Conservation (phyloP, 768 basidiomycete genomes). For the Pulveroboletus ravenelii region DNA sequence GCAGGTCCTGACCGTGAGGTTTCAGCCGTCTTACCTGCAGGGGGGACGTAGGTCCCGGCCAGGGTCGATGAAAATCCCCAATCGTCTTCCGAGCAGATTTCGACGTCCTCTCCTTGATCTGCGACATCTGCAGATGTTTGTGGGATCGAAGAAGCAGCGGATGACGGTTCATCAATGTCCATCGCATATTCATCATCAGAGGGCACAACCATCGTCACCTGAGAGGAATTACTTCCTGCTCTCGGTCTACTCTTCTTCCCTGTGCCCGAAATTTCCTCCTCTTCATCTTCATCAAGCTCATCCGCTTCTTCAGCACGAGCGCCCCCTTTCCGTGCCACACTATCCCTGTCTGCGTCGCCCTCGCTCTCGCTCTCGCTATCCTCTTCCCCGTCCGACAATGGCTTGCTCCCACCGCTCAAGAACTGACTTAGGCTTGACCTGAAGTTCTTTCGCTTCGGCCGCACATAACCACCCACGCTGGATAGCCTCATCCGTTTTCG, state of each 20-base stretch:
- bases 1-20: background rate
- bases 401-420: constrained; percentile 43
- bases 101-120: constrained; percentile 1
- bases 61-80: constrained; percentile 26
- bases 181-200: constrained; percentile 26
- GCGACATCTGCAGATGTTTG: background rate
- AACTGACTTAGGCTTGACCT: constrained; percentile 49
- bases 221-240: constrained; percentile 14
- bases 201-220: constrained; percentile 15
- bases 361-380: constrained; percentile 7
- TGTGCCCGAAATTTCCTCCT: background rate
- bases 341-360: constrained; percentile 7
- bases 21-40: constrained; percentile 7
- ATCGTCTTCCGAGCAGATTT: constrained; percentile 10
- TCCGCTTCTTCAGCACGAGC: constrained; percentile 11
- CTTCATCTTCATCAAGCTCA: constrained; percentile 9
- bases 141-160: background rate
- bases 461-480: constrained; percentile 3
- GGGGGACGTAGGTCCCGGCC: constrained; percentile 18
- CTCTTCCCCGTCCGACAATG: constrained; percentile 15
- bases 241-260: constrained; percentile 7
- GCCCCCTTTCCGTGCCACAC: background rate
- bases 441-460: constrained; percentile 32
- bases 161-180: constrained; percentile 21
- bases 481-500: constrained; percentile 36